Evolutionary conservation across 352 stramenopile species (phyloP).

Genomic region (Thraustochytrium sp.): DNA sequence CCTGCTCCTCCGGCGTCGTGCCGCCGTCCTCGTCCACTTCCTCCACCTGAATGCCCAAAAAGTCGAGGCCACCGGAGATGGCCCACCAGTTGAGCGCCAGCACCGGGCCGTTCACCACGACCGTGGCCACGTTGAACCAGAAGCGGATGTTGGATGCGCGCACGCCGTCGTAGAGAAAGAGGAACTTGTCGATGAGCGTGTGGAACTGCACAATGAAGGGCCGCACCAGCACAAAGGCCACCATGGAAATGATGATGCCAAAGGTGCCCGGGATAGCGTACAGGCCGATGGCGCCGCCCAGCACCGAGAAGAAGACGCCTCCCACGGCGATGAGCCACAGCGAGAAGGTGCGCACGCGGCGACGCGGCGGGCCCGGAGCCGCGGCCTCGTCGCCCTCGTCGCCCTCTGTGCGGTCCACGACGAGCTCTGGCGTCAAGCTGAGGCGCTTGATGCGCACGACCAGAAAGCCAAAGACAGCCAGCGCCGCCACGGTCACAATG

Average conservation of each 20-base stretch:
- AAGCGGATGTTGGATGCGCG: neutral
- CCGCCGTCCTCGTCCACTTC: neutral
- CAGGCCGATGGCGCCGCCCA: neutral
- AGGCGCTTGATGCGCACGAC: neutral
- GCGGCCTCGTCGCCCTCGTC: neutral
- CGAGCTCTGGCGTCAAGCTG: neutral
- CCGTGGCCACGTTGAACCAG: neutral
- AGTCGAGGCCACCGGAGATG: neutral
- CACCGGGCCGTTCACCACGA: neutral
- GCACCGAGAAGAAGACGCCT: neutral
- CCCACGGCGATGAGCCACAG: neutral
- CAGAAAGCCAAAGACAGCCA: neutral
- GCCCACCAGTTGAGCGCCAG: constrained; percentile 20
- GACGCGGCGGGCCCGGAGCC: too few species aligned
- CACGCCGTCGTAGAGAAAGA: neutral
- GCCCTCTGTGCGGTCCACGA: neutral
- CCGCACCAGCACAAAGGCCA: neutral
- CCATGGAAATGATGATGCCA: neutral
- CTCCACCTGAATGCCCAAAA: neutral
- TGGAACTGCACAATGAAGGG: constrained; percentile 12
- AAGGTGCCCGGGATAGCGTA: neutral
- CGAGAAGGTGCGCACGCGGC: neutral
- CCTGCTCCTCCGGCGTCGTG: neutral
- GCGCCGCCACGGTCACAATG: neutral
- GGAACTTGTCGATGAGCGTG: neutral